These are phyloP conservation scores for Geoglossum glabrum DNA, from an alignment of 495 filamentous ascomycete genomes.

Conservation along the genomic window DNA sequence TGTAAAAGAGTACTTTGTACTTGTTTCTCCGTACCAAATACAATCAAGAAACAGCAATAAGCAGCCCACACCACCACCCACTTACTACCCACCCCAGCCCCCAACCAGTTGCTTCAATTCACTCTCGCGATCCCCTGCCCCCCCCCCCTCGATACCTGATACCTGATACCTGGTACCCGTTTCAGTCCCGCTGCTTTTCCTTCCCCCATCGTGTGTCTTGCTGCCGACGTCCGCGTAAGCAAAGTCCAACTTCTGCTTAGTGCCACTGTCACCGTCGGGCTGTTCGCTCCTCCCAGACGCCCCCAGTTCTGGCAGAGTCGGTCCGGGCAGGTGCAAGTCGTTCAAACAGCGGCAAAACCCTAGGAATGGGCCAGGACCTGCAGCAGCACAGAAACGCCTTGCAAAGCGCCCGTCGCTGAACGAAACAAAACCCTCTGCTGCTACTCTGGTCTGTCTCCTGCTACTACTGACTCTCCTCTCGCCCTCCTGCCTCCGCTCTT, in stretches of 20 bases:
- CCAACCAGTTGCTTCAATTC: too few relatives aligned
- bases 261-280: not conserved
- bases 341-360: not conserved
- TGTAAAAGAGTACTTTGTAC: too few relatives aligned
- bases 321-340: too few relatives aligned
- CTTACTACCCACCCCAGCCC: too few relatives aligned
- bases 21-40: too few relatives aligned
- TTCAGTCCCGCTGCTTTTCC: not conserved
- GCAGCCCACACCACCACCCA: too few relatives aligned
- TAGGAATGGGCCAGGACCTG: not conserved
- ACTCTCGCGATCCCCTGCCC: too few relatives aligned
- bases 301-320: not conserved
- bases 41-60: too few relatives aligned
- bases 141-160: too few relatives aligned
- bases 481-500: not conserved
- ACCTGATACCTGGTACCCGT: not conserved
- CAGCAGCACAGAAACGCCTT: not conserved
- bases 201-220: not conserved
- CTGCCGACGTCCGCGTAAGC: not conserved
- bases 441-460: not conserved
- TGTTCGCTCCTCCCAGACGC: not conserved
- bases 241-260: not conserved
- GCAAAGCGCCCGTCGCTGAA: not conserved
- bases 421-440: not conserved
- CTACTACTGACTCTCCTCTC: not conserved